Percentiles rank a stretch among this genome's conserved stretches.
Evolutionary conservation across 2,329 filamentous ascomycete genomes (phyloP).

Genomic region (Nemania bipapillata): DNA sequence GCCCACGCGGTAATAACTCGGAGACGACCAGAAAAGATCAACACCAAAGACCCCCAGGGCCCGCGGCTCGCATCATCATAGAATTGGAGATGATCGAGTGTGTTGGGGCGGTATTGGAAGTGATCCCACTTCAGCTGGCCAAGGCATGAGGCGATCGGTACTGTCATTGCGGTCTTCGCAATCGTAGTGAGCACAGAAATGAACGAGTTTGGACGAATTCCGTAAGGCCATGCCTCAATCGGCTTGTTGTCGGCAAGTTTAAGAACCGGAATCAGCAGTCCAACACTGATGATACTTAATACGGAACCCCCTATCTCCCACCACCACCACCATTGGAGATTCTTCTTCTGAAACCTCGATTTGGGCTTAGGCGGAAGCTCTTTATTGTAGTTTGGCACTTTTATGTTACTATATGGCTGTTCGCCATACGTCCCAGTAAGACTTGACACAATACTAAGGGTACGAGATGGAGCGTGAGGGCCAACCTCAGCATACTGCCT

Average conservation of each 20-base stretch:
- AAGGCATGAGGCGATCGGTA: slow-evolving; percentile 49
- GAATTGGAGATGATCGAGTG: slow-evolving; percentile 45
- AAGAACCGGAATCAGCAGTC: slow-evolving; percentile 1
- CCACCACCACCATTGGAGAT: slow-evolving; percentile 32
- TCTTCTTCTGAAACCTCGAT: background rate
- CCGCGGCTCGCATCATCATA: slow-evolving; percentile 50
- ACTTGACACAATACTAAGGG: background rate
- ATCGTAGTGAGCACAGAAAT: slow-evolving; percentile 51
- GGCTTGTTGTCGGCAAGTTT: background rate
- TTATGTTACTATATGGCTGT: background rate
- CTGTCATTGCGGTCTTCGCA: slow-evolving; percentile 48
- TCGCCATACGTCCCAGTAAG: background rate
- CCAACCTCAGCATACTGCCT: background rate
- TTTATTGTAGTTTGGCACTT: background rate
- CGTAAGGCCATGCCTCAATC: slow-evolving; percentile 16
- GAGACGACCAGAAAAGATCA: slow-evolving; percentile 1
- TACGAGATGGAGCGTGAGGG: background rate
- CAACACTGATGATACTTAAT: slow-evolving; percentile 11
- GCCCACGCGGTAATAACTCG: background rate
- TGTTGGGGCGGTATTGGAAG: slow-evolving; percentile 38
- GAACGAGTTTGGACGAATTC: slow-evolving; percentile 50
- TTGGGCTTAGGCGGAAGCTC: background rate
- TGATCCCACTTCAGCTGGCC: slow-evolving; percentile 54
- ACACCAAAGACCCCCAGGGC: slow-evolving; percentile 41
- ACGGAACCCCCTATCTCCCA: slow-evolving; percentile 29